Evolutionary conservation across 108 stramenopile species (phyloP), one percentile per base, ranked within the genome.

Genomic region (Conticribra guillardii): DNA sequence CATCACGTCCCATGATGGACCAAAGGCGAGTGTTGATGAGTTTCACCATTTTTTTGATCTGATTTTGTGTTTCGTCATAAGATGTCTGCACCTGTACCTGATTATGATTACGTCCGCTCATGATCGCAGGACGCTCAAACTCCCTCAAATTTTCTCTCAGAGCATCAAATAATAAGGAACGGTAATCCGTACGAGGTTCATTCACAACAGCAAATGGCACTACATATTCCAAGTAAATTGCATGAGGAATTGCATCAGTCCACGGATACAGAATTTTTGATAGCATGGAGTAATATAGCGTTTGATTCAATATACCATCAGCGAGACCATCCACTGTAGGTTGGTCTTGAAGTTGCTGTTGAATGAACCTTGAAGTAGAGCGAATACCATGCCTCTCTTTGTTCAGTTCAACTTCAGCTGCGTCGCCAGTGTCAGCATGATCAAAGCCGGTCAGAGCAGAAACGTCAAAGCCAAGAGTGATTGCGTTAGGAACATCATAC

Each of bases 101-200:
- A n/a, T n/a, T n/a, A n/a, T n/a, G n/a, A n/a, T n/a, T n/a, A n/a
- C n/a, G n/a, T n/a, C n/a, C n/a, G n/a, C 17, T 54, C 59, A 18
- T 3, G 0, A 16, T 0, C 15, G 41, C 33, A 2, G 54, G 31
- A 17, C 62, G 41, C 37, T 76, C 75, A 53, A 60, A 76, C 8
- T 49, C 54, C 22, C 55, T 54, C 14, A 84, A 29, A 47, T 41
- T 46, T 0, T 54, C 55, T 31, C 82, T 68, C 59, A 93, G 48
- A 0, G 74, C 79, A 47, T 86, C 37, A 29, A 84, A 76, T 1
- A 95, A 44, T 14, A 93, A 76, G 18, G 89, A 87, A 49, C 93
- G 76, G 89, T 89, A 88, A 73, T 94, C 85, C 26, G 84, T 84
- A 19, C 96, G 62, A 9, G 89, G 87, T 74, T 96, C 96, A 69